A percentile compares a stretch with the other conserved stretches of the same genome.
These are phyloP conservation scores for Dactylonectria estremocensis DNA, from an alignment of 2,329 filamentous ascomycete species.

Conservation along the genomic window DNA sequence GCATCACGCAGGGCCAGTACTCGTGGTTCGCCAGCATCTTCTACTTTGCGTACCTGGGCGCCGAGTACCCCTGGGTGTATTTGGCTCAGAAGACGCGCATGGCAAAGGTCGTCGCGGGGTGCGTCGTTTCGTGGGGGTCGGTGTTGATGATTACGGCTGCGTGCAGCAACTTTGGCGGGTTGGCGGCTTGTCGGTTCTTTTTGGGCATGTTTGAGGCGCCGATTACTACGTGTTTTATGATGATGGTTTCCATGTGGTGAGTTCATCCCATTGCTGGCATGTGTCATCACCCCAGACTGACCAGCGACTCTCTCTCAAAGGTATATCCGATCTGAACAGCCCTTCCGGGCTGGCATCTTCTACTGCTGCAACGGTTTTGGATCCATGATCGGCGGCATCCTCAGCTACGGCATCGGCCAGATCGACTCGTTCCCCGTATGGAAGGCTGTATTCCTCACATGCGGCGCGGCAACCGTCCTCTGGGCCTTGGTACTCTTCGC, in stretches of 20 bases:
- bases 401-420: slow-evolving; percentile 68
- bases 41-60: slow-evolving; percentile 65
- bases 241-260: slow-evolving; percentile 64
- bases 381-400: slow-evolving; percentile 59
- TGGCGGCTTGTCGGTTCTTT: slow-evolving; percentile 62
- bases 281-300: background rate
- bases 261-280: background rate
- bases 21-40: slow-evolving; percentile 68
- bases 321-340: slow-evolving; percentile 60
- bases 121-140: slow-evolving; percentile 53
- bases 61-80: slow-evolving; percentile 57
- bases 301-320: slow-evolving; percentile 26
- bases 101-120: slow-evolving; percentile 53
- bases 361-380: slow-evolving; percentile 58
- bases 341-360: slow-evolving; percentile 58
- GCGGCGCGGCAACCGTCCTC: slow-evolving; percentile 62
- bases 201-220: slow-evolving; percentile 64
- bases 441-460: slow-evolving; percentile 67
- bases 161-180: slow-evolving; percentile 57
- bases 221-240: slow-evolving; percentile 65
- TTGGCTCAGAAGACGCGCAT: slow-evolving; percentile 55
- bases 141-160: slow-evolving; percentile 61
- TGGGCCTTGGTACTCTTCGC: slow-evolving; percentile 60
- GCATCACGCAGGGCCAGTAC: slow-evolving; percentile 62
- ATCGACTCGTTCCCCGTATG: slow-evolving; percentile 60